Base-by-base conservation (phyloP, 371 early-diverging fungal genomes). In the Quaeritorhiza haematococci region DNA sequence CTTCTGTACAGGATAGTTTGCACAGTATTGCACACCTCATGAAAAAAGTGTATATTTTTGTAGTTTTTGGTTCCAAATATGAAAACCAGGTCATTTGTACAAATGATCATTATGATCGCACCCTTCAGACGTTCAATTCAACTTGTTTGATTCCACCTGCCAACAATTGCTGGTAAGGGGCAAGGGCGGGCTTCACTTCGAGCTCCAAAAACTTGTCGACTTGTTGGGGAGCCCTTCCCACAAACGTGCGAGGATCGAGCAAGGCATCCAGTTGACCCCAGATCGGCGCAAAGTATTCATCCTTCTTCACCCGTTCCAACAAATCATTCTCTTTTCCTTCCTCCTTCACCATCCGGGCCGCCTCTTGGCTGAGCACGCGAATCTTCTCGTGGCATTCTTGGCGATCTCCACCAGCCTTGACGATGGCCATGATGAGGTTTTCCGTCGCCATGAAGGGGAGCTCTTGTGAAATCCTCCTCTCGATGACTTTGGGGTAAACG, bases 391-490 rank as follows among this genome's bases (percentile, higher is more conserved):
- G 97, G 69, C 96, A 94, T 55, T 82, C 87, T 75, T 98, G 97
- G 55, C 97, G 84, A 69, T 96, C 95, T 41, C 93, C 97, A 41
- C 94, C 96, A 47, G 58, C 63, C 78, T 89, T 87, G 45, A 96
- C 97, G 87, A 97, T 93, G 48, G 93, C 96, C 96, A 98, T 98
- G 72, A 98, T 96, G 26, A 98, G 79, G 79, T 96, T 96, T 71
- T 98, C 98, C 23, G 98, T 98, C 24, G 97, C 97, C 96, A 96
- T 96, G 76, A 98, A 98, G 33, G 96, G 97, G 49, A 98, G 76
- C 74, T 98, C 97, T 75, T 93, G 90, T 56, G 72, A 63, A 74
- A 98, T 96, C 49, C 93, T 87, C 49, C 89, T 84, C 44, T 79
- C 82, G 71, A 98, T 96, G 47, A 95, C 94, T 74, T 90, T 83